Conservation (phyloP, 2,329 filamentous ascomycete species). For the Venturia effusa region DNA sequence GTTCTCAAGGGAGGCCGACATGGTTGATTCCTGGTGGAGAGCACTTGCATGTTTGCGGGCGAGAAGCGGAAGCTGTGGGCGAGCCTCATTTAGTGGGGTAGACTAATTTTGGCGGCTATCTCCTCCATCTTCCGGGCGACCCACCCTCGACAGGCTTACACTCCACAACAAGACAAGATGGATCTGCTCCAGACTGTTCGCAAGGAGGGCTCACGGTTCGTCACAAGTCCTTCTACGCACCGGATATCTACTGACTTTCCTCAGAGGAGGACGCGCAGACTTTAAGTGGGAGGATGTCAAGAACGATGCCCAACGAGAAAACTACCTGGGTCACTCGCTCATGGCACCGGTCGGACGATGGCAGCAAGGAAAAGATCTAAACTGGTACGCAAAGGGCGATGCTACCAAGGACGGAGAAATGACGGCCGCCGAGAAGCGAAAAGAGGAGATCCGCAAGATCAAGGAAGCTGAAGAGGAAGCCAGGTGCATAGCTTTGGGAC, state of each 20-base stretch:
- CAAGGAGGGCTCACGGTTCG: conserved; percentile 69
- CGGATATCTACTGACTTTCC: not conserved
- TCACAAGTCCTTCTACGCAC: not conserved
- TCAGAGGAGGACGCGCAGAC: conserved; percentile 71
- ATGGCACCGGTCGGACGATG: conserved; percentile 89
- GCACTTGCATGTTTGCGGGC: not conserved
- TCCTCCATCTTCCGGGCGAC: not conserved
- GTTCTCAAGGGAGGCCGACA: not conserved
- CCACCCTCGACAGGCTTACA: not conserved
- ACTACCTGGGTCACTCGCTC: conserved; percentile 77
- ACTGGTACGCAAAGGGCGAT: conserved; percentile 53
- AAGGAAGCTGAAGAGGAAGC: conserved; percentile 93
- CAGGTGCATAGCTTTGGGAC: conserved; percentile 68
- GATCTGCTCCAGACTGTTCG: conserved; percentile 87
- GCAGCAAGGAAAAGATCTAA: conserved; percentile 65
- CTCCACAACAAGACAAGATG: conserved; percentile 43
- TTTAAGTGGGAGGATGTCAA: conserved; percentile 97
- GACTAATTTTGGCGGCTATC: not conserved
- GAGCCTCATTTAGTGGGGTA: not conserved
- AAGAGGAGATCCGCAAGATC: conserved; percentile 67
- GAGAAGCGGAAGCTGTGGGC: conserved; percentile 26
- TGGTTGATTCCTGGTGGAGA: not conserved
- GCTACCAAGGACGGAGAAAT: conserved; percentile 33
- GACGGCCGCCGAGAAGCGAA: conserved; percentile 41
- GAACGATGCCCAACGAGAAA: conserved; percentile 77